Evolutionary conservation across 1,284 basidiomycete species (phyloP), one percentile per base, ranked within the genome.

Genomic region (Athelia psychrophila): DNA sequence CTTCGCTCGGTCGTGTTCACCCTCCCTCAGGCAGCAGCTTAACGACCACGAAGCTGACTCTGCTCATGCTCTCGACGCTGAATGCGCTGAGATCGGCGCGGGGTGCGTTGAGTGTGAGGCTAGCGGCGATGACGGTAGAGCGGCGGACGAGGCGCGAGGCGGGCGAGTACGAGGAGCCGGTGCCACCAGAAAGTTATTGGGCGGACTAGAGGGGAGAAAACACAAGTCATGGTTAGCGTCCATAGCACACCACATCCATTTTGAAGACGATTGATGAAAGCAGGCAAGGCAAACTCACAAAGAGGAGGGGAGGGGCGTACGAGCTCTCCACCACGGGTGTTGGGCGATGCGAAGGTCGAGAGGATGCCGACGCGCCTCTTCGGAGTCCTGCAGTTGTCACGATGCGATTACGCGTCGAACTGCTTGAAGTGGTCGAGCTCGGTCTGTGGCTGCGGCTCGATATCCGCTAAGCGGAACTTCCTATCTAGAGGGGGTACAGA

Each of bases 111-210:
- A 88, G 73, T 0, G 73, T 59, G 42, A 88, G 78, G 13, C 86
- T 86, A 15, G 86, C 86, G 22, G 86, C 86, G 54, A 88, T 77
- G 59, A 85, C 88, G 1, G 86, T 87, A 3, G 85, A 83, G 3
- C 86, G 79, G 33, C 87, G 83, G 42, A 89, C 76, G 53, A 86
- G 77, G 61, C 86, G 81, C 0, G 79, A 79, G 0, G 83, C 78
- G 0, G 85, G 86, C 8, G 87, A 86, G 60, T 86, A 88, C 0
- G 80, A 81, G 6, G 83, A 77, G 2, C 73, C 75, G 35, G 83
- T 76, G 81, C 25, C 84, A 74, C 86, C 86, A 88, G 64, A 88
- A 88, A 0, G 86, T 84, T 2, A 80, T 86, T 0, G 86, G 86
- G 23, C 86, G 84, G 48, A 78, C 79, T 81, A 51, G 19, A 33